Conservation (phyloP, 352 stramenopile genomes). For the Globisporangium viniferum region DNA sequence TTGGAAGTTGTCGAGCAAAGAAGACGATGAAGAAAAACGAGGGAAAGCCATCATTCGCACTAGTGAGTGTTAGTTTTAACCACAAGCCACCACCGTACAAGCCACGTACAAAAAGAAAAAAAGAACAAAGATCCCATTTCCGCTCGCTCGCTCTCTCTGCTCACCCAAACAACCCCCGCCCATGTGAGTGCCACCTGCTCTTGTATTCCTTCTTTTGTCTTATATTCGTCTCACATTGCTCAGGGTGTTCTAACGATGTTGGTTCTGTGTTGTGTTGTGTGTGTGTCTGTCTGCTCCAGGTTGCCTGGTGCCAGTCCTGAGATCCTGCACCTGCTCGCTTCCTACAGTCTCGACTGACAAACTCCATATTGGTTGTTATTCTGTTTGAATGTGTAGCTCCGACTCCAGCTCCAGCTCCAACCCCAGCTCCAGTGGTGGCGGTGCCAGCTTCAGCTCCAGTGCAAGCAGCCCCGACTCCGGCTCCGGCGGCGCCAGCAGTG, state of each 20-base stretch:
- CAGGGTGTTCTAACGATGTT: background rate
- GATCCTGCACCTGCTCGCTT: too few species aligned
- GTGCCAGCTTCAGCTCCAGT: constrained; percentile 12
- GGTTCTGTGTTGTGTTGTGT: background rate
- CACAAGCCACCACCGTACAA: background rate
- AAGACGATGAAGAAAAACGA: background rate
- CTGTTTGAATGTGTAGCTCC: background rate
- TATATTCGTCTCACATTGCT: background rate
- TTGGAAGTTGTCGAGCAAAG: background rate
- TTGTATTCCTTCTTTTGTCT: background rate
- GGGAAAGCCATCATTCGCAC: constrained; percentile 1
- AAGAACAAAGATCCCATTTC: constrained; percentile 8
- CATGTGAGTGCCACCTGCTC: constrained; percentile 14
- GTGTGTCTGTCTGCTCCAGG: background rate
- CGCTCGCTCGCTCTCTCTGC: constrained; percentile 4
- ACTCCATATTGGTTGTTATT: background rate
- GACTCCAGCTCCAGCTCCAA: constrained; percentile 11
- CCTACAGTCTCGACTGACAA: background rate
- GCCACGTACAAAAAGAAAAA: constrained; percentile 6
- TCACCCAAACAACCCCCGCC: background rate
- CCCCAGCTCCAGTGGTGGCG: constrained; percentile 14
- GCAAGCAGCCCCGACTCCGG: constrained; percentile 1
- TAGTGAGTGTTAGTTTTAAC: constrained; percentile 11
- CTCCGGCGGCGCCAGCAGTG: constrained; percentile 5
- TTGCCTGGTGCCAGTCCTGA: background rate